phyloP scores from a whole-genome alignment of 371 early-diverging fungal genomes.

The Mucor mucedo region DNA sequence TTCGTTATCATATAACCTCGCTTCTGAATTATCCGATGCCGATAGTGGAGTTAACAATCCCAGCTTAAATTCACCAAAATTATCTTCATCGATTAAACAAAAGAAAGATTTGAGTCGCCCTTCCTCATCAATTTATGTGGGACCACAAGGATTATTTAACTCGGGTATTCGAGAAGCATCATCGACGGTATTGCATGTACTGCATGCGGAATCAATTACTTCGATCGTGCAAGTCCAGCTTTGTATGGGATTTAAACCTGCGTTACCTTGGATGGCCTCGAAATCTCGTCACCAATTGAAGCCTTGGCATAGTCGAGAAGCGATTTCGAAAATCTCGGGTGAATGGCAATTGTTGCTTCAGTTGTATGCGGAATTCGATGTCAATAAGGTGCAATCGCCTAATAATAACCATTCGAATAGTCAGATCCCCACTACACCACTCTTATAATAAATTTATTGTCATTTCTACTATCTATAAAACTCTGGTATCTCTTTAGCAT shows the following conservation, averaged over 20 bases:
- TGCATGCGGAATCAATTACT: slow-evolving; percentile 41
- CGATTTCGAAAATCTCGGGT: slow-evolving; percentile 26
- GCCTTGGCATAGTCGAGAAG: slow-evolving; percentile 39
- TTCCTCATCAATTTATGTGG: not conserved
- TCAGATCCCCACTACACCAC: not conserved
- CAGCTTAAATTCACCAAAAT: not conserved
- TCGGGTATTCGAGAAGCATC: slow-evolving; percentile 2
- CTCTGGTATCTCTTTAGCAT: too few relatives aligned
- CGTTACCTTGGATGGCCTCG: slow-evolving; percentile 39
- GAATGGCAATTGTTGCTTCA: slow-evolving; percentile 45
- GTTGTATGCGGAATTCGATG: slow-evolving; percentile 25
- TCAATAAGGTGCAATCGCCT: not conserved
- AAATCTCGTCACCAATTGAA: slow-evolving; percentile 23
- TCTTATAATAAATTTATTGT: not conserved
- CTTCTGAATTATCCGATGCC: slow-evolving; percentile 18
- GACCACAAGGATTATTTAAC: slow-evolving; percentile 4
- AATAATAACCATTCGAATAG: not conserved
- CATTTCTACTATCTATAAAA: not conserved
- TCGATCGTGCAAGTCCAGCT: slow-evolving; percentile 39
- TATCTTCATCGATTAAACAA: slow-evolving; percentile 7
- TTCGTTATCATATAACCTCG: slow-evolving; percentile 12
- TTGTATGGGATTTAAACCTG: slow-evolving; percentile 38
- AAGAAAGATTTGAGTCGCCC: not conserved
- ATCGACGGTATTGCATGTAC: slow-evolving; percentile 28
- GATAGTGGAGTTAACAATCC: slow-evolving; percentile 7